Evolutionary conservation across 768 basidiomycete species (phyloP), one percentile per base, ranked within the genome.

Genomic region (Gyrodon lividus): DNA sequence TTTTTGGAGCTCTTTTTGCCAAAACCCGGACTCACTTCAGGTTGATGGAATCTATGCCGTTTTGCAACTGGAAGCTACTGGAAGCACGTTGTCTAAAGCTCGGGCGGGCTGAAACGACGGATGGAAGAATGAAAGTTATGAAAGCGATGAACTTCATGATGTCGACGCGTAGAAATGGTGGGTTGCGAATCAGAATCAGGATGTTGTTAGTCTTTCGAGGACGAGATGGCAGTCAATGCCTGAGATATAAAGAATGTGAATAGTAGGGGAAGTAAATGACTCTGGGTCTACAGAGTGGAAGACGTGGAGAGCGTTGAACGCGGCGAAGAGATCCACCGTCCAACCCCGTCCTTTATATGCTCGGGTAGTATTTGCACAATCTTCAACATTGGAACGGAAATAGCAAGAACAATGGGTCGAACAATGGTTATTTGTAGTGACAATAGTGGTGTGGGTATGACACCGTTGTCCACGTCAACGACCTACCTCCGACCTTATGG

Each of bases 21-120:
- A 22, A 34, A 31, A n/a, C 37, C n/a, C n/a, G 9, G 19, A 62
- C 70, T 31, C 31, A 74, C 78, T 77, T 78, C 24, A 70, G 56
- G 14, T 67, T 67, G 50, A 77, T 68, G 40, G 74, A 73, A 50
- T 70, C 74, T 48, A 74, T 63, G 47, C 75, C 73, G 64, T 76
- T 77, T 46, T 68, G 66, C 35, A 72, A 61, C 49, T 53, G 48
- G 73, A 72, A 24, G 28, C 59, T 38, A 49, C 37, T 48, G 17
- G 53, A 24, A 8, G n/a, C 47, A 23, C 62, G 66, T 37, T 73
- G 70, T 52, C 60, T 63, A 31, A 59, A 69, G 50, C 69, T 63
- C 5, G 73, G 75, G 33, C 64, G 72, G 6, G 76, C 75, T 30
- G 64, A 64, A 19, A 59, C 70, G 8, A 65, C 42, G 26, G 62